Conservation (phyloP, 2,329 filamentous ascomycete genomes). For the Botrytis squamosa region DNA sequence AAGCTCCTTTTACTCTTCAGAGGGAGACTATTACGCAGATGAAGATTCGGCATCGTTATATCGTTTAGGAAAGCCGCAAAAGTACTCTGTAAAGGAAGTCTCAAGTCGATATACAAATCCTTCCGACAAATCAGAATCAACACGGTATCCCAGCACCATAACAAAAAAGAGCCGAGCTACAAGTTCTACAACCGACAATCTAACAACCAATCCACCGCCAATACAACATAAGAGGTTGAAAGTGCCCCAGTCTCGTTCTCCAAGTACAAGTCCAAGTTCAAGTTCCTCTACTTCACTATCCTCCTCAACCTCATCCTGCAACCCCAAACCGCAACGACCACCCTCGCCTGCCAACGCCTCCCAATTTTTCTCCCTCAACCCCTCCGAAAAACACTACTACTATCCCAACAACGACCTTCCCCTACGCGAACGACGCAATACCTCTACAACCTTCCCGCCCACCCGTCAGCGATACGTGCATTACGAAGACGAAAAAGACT, state of each 20-base stretch:
- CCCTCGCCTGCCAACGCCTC: neutral
- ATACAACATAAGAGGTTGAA: neutral
- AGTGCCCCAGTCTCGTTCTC: neutral
- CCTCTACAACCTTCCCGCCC: too few species aligned
- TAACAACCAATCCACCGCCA: neutral
- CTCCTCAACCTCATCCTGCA: neutral
- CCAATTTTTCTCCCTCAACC: neutral
- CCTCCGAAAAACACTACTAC: slow-evolving; percentile 1
- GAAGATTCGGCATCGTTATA: neutral
- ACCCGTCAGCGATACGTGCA: neutral
- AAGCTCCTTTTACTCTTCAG: neutral
- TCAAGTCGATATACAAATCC: neutral
- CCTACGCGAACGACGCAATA: neutral
- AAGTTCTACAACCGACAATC: neutral
- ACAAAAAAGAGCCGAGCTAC: neutral
- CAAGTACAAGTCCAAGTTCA: neutral
- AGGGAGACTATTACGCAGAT: neutral
- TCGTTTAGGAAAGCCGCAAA: neutral
- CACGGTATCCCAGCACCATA: too few species aligned
- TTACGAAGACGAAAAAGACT: slow-evolving; percentile 5
- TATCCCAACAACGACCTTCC: neutral
- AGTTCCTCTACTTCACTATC: neutral
- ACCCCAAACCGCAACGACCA: neutral
- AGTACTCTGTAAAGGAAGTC: neutral
- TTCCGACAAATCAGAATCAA: too few species aligned